Evolutionary conservation across 257 asterid genomes (phyloP).

Genomic region (Eucommia ulmoides): DNA sequence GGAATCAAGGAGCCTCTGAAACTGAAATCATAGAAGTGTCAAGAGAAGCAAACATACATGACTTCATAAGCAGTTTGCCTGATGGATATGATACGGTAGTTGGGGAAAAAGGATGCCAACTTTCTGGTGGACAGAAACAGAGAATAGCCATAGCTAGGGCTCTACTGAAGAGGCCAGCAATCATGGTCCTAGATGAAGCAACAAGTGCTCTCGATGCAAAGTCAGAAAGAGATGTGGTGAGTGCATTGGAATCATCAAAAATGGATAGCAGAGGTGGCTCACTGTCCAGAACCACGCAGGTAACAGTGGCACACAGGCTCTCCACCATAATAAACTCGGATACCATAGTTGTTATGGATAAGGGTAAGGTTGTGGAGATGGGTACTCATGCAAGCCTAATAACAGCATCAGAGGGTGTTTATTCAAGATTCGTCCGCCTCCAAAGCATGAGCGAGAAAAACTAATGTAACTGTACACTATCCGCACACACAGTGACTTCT

Average conservation of each 20-base stretch:
- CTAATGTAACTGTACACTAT: no score
- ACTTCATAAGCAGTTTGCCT: conserved; percentile 54
- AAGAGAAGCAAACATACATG: conserved; percentile 54
- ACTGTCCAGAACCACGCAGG: conserved; percentile 27
- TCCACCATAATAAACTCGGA: conserved; percentile 59
- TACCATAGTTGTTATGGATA: conserved; percentile 55
- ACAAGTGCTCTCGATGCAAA: conserved; percentile 80
- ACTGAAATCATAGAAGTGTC: conserved; percentile 54
- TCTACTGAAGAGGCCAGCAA: conserved; percentile 44
- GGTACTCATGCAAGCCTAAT: conserved; percentile 46
- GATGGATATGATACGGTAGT: conserved; percentile 51
- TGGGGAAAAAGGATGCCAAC: conserved; percentile 78
- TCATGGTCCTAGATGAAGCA: conserved; percentile 72
- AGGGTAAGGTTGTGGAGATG: conserved; percentile 59
- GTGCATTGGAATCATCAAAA: conserved; percentile 40
- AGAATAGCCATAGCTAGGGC: conserved; percentile 62
- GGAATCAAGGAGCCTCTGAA: conserved; percentile 61
- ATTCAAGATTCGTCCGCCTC: conserved; percentile 43
- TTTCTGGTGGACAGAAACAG: conserved; percentile 84
- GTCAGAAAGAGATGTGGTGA: conserved; percentile 52
- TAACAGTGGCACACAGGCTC: conserved; percentile 71
- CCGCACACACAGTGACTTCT: no score
- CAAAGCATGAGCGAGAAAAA: conserved; percentile 34
- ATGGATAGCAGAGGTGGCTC: conserved; percentile 7
- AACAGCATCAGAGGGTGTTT: conserved; percentile 46